Evolutionary conservation across 768 basidiomycete species (phyloP).

Genomic region (Boletus fagicola): DNA sequence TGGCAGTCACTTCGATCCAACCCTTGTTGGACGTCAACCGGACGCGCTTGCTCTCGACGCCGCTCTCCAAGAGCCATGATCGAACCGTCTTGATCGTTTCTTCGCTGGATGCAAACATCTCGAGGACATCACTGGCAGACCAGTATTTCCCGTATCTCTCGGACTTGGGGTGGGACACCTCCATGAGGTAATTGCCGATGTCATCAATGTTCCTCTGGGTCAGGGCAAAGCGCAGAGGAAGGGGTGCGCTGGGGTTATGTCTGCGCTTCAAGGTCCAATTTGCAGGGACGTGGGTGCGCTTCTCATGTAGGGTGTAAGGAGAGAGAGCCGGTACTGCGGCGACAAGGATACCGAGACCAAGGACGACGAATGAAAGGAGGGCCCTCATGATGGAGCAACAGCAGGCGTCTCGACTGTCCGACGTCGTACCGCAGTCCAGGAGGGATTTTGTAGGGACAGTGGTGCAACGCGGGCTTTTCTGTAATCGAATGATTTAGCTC

Average conservation of each 20-base stretch:
- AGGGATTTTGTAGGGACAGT: constrained; percentile 9
- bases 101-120: constrained; percentile 30
- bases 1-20: constrained; percentile 29
- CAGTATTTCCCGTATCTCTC: constrained; percentile 35
- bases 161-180: constrained; percentile 35
- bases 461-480: too few species aligned
- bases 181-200: too few species aligned
- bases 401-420: not conserved
- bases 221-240: constrained; percentile 35
- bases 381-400: constrained; percentile 13
- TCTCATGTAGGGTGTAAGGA: constrained; percentile 38
- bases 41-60: too few species aligned
- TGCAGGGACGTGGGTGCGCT: constrained; percentile 33
- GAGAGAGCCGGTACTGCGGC: constrained; percentile 19
- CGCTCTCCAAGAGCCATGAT: too few species aligned
- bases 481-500: too few species aligned
- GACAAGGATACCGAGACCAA: constrained; percentile 19
- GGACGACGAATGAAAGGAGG: constrained; percentile 14
- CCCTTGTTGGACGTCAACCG: constrained; percentile 22
- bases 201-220: too few species aligned
- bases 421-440: not conserved
- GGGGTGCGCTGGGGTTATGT: constrained; percentile 29
- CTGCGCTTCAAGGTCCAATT: constrained; percentile 40
- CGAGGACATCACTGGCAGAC: constrained; percentile 24
- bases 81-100: constrained; percentile 28